phyloP scores from a whole-genome alignment of 805 yeast genomes.

The Saturnispora ahearnii region DNA sequence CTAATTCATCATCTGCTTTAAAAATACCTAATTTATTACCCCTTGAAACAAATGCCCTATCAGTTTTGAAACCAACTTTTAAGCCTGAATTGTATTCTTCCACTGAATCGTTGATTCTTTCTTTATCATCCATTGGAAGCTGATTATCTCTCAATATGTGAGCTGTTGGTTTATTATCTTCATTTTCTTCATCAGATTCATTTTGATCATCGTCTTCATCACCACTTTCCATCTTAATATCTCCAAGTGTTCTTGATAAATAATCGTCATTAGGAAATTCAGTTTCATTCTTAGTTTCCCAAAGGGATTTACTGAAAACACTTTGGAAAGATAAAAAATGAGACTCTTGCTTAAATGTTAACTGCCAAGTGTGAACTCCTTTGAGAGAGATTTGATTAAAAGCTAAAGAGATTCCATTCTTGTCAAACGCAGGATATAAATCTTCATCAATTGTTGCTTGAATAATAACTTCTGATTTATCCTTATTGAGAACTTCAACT shows the following conservation, averaged over 20 bases:
- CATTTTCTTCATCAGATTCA: constrained; percentile 33
- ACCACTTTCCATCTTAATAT: constrained; percentile 24
- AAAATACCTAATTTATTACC: constrained; percentile 78
- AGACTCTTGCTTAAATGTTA: constrained; percentile 40
- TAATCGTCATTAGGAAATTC: constrained; percentile 47
- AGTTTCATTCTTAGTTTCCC: constrained; percentile 49
- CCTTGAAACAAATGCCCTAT: constrained; percentile 70
- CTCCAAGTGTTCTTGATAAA: constrained; percentile 41
- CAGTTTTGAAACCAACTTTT: constrained; percentile 60
- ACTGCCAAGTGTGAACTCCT: constrained; percentile 45
- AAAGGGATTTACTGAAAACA: constrained; percentile 41
- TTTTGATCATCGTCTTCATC: constrained; percentile 20
- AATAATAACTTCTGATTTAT: constrained; percentile 20
- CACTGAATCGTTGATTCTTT: background rate
- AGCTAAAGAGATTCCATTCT: background rate
- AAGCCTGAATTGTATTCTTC: constrained; percentile 46
- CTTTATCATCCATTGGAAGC: background rate
- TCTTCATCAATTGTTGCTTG: constrained; percentile 37
- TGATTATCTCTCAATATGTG: background rate
- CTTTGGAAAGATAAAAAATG: constrained; percentile 44
- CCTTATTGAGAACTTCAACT: constrained; percentile 32
- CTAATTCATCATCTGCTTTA: constrained; percentile 47
- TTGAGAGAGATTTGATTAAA: constrained; percentile 32
- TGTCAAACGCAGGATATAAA: constrained; percentile 24
- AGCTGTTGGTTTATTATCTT: constrained; percentile 10